Conservation (phyloP, 345 rosid species). For the Hibiscus trionum region DNA sequence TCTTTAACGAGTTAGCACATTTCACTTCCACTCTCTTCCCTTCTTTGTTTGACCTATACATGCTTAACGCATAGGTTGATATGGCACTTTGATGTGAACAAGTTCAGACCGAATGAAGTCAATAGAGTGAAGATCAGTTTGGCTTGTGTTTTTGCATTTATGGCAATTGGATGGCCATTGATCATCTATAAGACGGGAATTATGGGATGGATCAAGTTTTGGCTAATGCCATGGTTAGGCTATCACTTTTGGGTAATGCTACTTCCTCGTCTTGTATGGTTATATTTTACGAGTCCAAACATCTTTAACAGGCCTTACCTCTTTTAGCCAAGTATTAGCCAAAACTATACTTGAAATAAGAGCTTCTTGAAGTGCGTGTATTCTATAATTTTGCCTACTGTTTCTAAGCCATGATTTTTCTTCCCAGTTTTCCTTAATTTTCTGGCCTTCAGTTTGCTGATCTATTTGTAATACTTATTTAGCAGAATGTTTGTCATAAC, state of each 20-base stretch:
- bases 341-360: background rate
- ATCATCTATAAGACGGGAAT: slow-evolving; percentile 70
- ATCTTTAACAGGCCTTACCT: background rate
- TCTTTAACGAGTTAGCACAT: background rate
- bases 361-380: background rate
- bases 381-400: background rate
- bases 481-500: no score
- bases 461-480: no score
- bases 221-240: slow-evolving; percentile 76
- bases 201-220: slow-evolving; percentile 85
- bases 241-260: slow-evolving; percentile 6
- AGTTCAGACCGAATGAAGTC: slow-evolving; percentile 80
- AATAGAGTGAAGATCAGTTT: slow-evolving; percentile 84
- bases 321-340: background rate
- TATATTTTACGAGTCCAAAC: background rate
- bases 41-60: background rate
- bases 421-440: no score
- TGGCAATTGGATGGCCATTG: slow-evolving; percentile 94
- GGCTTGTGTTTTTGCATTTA: slow-evolving; percentile 91
- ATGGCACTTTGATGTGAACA: slow-evolving; percentile 73
- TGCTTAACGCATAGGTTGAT: slow-evolving; percentile 42
- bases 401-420: no score
- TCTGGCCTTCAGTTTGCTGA: no score
- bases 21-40: background rate
- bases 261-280: background rate